Base-by-base conservation (phyloP, 352 stramenopile species). In the Phytopythium litorale region DNA sequence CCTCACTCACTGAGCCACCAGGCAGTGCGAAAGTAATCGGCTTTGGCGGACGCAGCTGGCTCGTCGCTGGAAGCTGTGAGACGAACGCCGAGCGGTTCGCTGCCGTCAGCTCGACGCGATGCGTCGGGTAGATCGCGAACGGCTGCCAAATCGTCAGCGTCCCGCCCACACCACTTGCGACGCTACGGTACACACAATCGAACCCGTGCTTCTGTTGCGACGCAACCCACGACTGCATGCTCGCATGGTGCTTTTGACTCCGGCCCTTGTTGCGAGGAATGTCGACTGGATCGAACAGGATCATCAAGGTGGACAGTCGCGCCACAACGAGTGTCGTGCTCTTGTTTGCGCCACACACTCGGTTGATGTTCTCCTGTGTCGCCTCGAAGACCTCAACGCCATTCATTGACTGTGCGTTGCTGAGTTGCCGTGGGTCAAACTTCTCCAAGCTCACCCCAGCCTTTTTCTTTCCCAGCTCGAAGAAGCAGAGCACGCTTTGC, bases 101-200 rank as follows among this genome's bases (percentile, higher is more conserved):
- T 4, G 70, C 28, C 16, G 46, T 60, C 16, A 86, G 30, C 12
- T 75, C 64, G 4, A 76, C 65, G 37, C 63, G 61, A 62, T 83
- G 62, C 3, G 72, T 70, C 21, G 79, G 78, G 56, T 86, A 82
- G 35, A 87, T 63, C 4, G 62, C 63, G 45, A 70, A 72, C 0
- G 81, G 81, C 11, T 76, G 58, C 81, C 79, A 91, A 4, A 89
- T 58, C 45, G 69, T 71, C 56, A 78, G 73, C 33, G 19, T 54
- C 0, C 65, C 70, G 18, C 51, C 68, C 23, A 58, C 72, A 13
- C 48, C 53, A 3, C 51, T 43, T 18, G 61, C 72, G 5, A 59
- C 52, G 35, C 69, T 40, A 25, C 65, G 67, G 67, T 76, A 76
- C 9, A 89, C 62, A 2, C 71, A 68, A 56, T 92, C 83, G 45